Conservation (phyloP, 768 basidiomycete genomes). For the Rhodotorula diobovata region DNA sequence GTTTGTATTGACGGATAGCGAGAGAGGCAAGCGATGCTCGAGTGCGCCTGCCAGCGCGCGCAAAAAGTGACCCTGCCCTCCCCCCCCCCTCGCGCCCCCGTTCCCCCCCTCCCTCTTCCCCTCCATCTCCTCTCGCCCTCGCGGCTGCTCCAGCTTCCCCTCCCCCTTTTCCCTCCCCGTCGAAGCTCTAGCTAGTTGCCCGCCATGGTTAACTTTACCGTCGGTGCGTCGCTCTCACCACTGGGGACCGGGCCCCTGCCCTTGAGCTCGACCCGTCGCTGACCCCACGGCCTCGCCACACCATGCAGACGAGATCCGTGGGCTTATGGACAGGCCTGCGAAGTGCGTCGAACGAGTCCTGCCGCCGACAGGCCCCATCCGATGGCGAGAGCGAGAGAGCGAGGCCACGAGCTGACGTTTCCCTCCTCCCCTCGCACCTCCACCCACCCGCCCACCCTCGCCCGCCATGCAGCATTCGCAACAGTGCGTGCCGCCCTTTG, state of each 20-base stretch:
- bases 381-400: background rate
- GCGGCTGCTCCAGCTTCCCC: background rate
- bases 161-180: background rate
- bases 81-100: too few species aligned
- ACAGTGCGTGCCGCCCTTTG: slow-evolving; percentile 15
- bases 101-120: too few species aligned
- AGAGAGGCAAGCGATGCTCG: too few species aligned
- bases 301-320: slow-evolving; percentile 47
- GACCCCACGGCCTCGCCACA: background rate
- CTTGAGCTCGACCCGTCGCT: background rate
- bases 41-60: background rate
- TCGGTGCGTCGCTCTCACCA: slow-evolving; percentile 20
- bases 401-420: slow-evolving; percentile 14
- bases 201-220: slow-evolving; percentile 38
- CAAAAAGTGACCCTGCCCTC: too few species aligned
- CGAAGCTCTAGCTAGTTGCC: background rate
- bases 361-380: accelerated
- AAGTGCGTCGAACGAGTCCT: slow-evolving; percentile 11
- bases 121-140: background rate
- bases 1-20: too few species aligned
- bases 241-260: background rate
- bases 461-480: slow-evolving; percentile 34
- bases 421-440: slow-evolving; percentile 1
- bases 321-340: slow-evolving; percentile 46
- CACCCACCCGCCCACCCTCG: background rate